Evolutionary conservation across 2,329 filamentous ascomycete species (phyloP).

Genomic region (Alternaria conjuncta): DNA sequence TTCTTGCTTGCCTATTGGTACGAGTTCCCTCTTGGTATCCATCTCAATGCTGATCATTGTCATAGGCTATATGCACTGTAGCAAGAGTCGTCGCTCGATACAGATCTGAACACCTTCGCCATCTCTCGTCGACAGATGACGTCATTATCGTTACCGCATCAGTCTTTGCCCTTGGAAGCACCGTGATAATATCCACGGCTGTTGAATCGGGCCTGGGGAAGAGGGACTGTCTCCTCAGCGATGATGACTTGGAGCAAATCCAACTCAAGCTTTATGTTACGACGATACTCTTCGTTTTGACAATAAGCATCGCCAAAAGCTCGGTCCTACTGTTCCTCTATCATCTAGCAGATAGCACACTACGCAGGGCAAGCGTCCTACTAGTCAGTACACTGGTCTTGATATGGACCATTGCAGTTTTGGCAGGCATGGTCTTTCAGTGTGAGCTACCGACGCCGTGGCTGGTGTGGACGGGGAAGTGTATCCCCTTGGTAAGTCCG

Average conservation of each 20-base stretch:
- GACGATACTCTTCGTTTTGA: constrained; percentile 30
- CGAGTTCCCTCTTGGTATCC: background rate
- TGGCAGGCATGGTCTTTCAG: constrained; percentile 27
- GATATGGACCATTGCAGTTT: constrained; percentile 27
- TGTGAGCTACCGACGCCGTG: constrained; percentile 35
- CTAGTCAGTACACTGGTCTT: constrained; percentile 18
- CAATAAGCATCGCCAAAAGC: constrained; percentile 32
- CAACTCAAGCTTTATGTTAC: constrained; percentile 31
- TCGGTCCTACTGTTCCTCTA: constrained; percentile 29
- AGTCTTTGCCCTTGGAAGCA: constrained; percentile 31
- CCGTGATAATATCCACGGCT: constrained; percentile 27
- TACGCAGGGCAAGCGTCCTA: constrained; percentile 20
- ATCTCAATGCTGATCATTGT: constrained; percentile 3
- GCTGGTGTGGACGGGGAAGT: constrained; percentile 29
- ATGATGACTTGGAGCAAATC: constrained; percentile 10
- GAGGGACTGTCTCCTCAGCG: constrained; percentile 17
- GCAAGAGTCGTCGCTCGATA: constrained; percentile 25
- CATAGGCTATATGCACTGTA: constrained; percentile 26
- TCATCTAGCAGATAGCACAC: constrained; percentile 19
- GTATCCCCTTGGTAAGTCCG: constrained; percentile 29
- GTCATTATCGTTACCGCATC: constrained; percentile 24
- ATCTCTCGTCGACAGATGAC: constrained; percentile 26
- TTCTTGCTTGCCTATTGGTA: constrained; percentile 33
- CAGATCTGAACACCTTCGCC: constrained; percentile 13
- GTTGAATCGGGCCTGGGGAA: constrained; percentile 29